phyloP scores from a whole-genome alignment of 495 filamentous ascomycete species.

The Aspergillus taichungensis region DNA sequence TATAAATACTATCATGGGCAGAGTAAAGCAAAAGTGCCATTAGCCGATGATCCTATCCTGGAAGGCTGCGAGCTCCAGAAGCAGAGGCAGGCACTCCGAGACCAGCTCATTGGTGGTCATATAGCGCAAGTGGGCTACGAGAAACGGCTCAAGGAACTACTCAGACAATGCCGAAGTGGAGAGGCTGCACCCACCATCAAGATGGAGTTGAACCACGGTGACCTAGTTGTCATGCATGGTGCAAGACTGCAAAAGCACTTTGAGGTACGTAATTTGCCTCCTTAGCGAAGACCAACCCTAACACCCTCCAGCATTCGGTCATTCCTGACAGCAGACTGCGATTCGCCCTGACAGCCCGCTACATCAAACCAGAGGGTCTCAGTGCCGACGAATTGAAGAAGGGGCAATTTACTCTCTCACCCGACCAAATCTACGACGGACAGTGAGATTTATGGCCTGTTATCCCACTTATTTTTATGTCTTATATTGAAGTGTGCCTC shows the following conservation, averaged over 20 bases:
- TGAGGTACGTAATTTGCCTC: conserved; percentile 45
- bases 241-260: conserved; percentile 59
- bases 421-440: conserved; percentile 28
- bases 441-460: conserved; percentile 9
- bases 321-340: conserved; percentile 47
- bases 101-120: conserved; percentile 12
- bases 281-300: conserved; percentile 4
- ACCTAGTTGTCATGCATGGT: conserved; percentile 79
- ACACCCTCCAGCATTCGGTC: conserved; percentile 51
- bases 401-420: conserved; percentile 17
- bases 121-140: conserved; percentile 16
- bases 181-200: conserved; percentile 17
- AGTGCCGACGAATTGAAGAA: conserved; percentile 13
- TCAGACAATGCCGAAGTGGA: conserved; percentile 5
- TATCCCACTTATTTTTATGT: neutral
- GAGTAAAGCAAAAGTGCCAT: conserved; percentile 15
- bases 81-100: conserved; percentile 30
- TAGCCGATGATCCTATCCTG: conserved; percentile 21
- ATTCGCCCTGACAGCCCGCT: conserved; percentile 49
- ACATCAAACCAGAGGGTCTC: conserved; percentile 23
- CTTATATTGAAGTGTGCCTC: neutral
- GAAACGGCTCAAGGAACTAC: conserved; percentile 3
- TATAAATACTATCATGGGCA: conserved; percentile 37
- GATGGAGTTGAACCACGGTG: conserved; percentile 60
- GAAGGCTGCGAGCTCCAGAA: conserved; percentile 29